phyloP scores from a whole-genome alignment of 2,329 filamentous ascomycete species.

The Rutstroemia sp. region DNA sequence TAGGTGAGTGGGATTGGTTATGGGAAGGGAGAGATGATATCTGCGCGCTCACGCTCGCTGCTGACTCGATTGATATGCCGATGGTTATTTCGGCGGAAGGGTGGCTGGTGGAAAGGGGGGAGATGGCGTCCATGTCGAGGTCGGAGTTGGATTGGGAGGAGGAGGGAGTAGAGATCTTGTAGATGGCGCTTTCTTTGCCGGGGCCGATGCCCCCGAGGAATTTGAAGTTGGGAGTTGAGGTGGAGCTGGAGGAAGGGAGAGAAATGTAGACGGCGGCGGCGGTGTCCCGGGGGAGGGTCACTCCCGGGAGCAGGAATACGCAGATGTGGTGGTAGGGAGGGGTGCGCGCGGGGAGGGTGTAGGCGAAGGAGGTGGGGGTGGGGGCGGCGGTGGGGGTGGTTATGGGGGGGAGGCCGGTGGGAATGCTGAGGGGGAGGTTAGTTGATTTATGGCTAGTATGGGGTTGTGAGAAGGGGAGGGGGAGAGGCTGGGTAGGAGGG shows the following conservation, averaged over 20 bases:
- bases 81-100: slow-evolving; percentile 50
- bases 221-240: slow-evolving; percentile 44
- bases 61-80: slow-evolving; percentile 76
- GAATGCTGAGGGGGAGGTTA: slow-evolving; percentile 32
- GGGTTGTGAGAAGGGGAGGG: no score
- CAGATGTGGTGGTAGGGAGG: slow-evolving; percentile 70
- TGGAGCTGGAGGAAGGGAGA: slow-evolving; percentile 38
- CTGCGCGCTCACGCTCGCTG: slow-evolving; percentile 61
- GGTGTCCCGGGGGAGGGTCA: slow-evolving; percentile 62
- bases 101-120: slow-evolving; percentile 6
- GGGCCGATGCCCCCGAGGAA: slow-evolving; percentile 86
- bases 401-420: slow-evolving; percentile 51
- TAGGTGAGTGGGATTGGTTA: slow-evolving; percentile 38
- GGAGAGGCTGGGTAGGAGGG: not conserved
- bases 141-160: slow-evolving; percentile 18
- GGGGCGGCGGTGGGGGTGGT: slow-evolving; percentile 41
- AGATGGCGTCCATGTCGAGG: slow-evolving; percentile 25
- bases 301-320: slow-evolving; percentile 76
- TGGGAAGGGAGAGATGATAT: slow-evolving; percentile 50
- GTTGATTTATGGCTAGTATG: no score
- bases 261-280: slow-evolving; percentile 90
- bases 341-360: slow-evolving; percentile 38
- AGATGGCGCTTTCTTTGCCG: slow-evolving; percentile 87
- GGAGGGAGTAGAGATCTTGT: slow-evolving; percentile 50
- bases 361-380: slow-evolving; percentile 37